These are phyloP conservation scores for Phytophthora litchii DNA, from an alignment of 352 stramenopile species.

Conservation along the genomic window DNA sequence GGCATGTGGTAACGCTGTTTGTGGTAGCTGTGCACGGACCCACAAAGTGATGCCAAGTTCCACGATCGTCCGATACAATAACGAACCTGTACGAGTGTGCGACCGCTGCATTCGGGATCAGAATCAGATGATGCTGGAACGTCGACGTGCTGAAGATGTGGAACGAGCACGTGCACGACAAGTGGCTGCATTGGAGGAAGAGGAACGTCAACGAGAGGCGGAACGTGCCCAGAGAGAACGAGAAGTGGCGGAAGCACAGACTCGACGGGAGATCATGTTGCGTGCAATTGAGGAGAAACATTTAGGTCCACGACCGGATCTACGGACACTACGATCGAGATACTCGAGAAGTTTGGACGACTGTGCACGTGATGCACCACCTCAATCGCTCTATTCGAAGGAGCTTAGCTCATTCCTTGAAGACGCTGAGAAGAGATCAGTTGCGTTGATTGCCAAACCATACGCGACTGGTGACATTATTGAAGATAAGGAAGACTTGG, in stretches of 20 bases:
- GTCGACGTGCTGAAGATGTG: constrained; percentile 68
- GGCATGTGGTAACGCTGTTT: constrained; percentile 83
- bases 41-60: constrained; percentile 77
- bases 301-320: constrained; percentile 57
- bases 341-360: constrained; percentile 62
- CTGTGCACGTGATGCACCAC: constrained; percentile 28
- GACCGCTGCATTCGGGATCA: constrained; percentile 80
- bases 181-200: constrained; percentile 69
- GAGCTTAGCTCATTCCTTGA: constrained; percentile 57
- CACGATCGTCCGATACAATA: constrained; percentile 74
- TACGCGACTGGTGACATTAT: constrained; percentile 26
- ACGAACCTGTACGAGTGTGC: constrained; percentile 83
- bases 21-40: constrained; percentile 70
- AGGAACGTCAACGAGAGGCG: constrained; percentile 59
- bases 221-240: constrained; percentile 59
- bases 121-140: constrained; percentile 76
- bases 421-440: constrained; percentile 64
- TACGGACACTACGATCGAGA: constrained; percentile 41
- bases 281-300: constrained; percentile 64
- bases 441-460: constrained; percentile 47
- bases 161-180: constrained; percentile 76
- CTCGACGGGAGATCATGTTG: constrained; percentile 49
- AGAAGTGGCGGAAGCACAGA: constrained; percentile 49
- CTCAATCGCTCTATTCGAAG: constrained; percentile 45
- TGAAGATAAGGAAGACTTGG: constrained; percentile 33